Evolutionary conservation across 495 filamentous ascomycete species (phyloP), one percentile per base, ranked within the genome.

Genomic region (Xylaria grammica): DNA sequence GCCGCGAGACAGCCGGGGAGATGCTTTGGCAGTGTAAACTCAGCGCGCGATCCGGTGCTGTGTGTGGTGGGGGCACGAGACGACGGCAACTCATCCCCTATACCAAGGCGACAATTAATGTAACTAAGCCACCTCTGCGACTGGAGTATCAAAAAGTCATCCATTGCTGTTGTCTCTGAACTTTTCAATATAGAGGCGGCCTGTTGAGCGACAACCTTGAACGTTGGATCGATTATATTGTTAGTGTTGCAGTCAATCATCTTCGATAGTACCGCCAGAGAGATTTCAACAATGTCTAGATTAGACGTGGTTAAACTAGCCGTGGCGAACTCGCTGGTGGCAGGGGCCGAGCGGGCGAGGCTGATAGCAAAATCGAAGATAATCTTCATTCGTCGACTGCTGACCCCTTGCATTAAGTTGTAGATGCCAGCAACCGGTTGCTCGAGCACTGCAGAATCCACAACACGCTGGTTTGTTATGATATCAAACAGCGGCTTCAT

Each of bases 1-100:
- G 69, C 59, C 4, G 84, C 87, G 9, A 87, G 75, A 30, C 72
- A 63, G 3, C 87, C 87, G 17, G 86, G 87, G 5, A 81, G 66
- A 66, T 86, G 82, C 24, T 73, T 74, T 36, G 69, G 65, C 9
- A 85, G 57, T 22, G 78, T 63, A 60, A 84, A 84, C 62, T 72
- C 66, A 15, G 69, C 63, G 17, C 68, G 66, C 1, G 60, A 48
- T 11, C 24, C 48, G 15, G 65, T 63, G 15, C 48, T 34, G 8
- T 45, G 55, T 9, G 52, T 30, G 20, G 57, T 68, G 15, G 2
- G 49, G 13, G 20, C 26, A 30, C 57, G 44, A 7, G 51, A 15
- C 9, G 51, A 44, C 2, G 50, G 19, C 1, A 77, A 51, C 22
- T 69, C 62, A 24, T 65, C 58, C 5, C 72, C 75, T 29, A 73